These are phyloP conservation scores for Microcyclospora tardicrescens DNA, from an alignment of 2,329 filamentous ascomycete genomes.

Conservation along the genomic window DNA sequence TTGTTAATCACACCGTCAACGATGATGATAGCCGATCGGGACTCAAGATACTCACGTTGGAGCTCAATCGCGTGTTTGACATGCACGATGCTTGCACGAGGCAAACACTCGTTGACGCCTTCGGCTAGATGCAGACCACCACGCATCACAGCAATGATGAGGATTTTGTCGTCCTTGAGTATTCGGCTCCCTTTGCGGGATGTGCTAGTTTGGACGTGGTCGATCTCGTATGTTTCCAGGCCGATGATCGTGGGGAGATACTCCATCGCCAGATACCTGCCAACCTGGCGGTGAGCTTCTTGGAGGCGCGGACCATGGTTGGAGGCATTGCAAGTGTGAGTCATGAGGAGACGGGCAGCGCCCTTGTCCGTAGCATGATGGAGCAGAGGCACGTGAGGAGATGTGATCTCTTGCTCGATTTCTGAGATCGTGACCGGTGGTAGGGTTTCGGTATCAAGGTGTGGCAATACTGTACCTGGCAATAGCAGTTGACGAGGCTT, in stretches of 20 bases:
- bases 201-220: slow-evolving; percentile 38
- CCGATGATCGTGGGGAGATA: slow-evolving; percentile 38
- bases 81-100: slow-evolving; percentile 40
- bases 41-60: slow-evolving; percentile 28
- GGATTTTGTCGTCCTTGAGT: slow-evolving; percentile 33
- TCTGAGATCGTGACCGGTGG: neutral
- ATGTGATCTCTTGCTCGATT: neutral
- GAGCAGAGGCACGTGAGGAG: slow-evolving; percentile 9
- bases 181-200: slow-evolving; percentile 35
- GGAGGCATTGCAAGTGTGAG: slow-evolving; percentile 39
- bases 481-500: slow-evolving; percentile 36
- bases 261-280: slow-evolving; percentile 41
- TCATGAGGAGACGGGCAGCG: slow-evolving; percentile 40
- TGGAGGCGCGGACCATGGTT: slow-evolving; percentile 35
- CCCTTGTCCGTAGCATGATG: slow-evolving; percentile 31
- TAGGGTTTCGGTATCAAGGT: slow-evolving; percentile 26
- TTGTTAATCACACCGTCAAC: slow-evolving; percentile 51
- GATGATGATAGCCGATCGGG: slow-evolving; percentile 34
- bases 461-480: slow-evolving; percentile 26
- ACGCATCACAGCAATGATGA: slow-evolving; percentile 50
- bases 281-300: slow-evolving; percentile 37
- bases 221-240: slow-evolving; percentile 35
- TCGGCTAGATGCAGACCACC: slow-evolving; percentile 50
- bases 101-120: slow-evolving; percentile 43
- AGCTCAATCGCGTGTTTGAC: slow-evolving; percentile 31